Conservation (phyloP, 805 yeast genomes). For the Myxozyma lipomycoides region DNA sequence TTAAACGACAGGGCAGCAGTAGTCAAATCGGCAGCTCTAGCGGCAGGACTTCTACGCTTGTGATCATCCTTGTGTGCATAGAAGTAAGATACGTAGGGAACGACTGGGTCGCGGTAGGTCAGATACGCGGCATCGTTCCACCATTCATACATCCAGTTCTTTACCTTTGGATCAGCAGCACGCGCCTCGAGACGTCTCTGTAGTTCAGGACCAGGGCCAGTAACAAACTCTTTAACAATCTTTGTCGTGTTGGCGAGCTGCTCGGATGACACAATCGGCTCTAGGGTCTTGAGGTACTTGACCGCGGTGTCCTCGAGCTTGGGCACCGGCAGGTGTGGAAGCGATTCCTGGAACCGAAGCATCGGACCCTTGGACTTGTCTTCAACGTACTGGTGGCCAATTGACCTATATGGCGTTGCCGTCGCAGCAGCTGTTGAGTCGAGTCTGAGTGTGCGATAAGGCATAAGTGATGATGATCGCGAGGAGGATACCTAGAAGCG, state of each 20-base stretch:
- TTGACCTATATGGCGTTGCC: background rate
- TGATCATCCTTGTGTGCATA: conserved; percentile 71
- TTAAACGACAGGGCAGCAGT: conserved; percentile 65
- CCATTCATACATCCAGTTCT: conserved; percentile 86
- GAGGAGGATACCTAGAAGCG: too few relatives aligned
- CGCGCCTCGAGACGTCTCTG: conserved; percentile 61
- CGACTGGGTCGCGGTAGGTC: conserved; percentile 89
- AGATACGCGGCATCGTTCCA: conserved; percentile 95
- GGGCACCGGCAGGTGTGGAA: conserved; percentile 89
- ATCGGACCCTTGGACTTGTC: conserved; percentile 36
- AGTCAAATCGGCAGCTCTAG: conserved; percentile 71
- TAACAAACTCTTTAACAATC: conserved; percentile 62
- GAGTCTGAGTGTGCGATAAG: background rate
- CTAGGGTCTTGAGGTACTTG: conserved; percentile 66
- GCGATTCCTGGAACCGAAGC: conserved; percentile 62
- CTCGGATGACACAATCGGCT: conserved; percentile 55
- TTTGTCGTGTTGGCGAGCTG: conserved; percentile 52
- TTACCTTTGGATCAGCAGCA: conserved; percentile 51
- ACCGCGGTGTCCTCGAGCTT: conserved; percentile 63
- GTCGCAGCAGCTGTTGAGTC: background rate
- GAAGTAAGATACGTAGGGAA: conserved; percentile 89
- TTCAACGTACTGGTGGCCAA: background rate
- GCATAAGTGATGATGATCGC: too few relatives aligned
- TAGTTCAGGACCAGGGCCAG: conserved; percentile 60
- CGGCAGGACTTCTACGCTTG: conserved; percentile 37